phyloP scores from a whole-genome alignment of 2,329 filamentous ascomycete genomes.

The Ophiosphaerella narmari region DNA sequence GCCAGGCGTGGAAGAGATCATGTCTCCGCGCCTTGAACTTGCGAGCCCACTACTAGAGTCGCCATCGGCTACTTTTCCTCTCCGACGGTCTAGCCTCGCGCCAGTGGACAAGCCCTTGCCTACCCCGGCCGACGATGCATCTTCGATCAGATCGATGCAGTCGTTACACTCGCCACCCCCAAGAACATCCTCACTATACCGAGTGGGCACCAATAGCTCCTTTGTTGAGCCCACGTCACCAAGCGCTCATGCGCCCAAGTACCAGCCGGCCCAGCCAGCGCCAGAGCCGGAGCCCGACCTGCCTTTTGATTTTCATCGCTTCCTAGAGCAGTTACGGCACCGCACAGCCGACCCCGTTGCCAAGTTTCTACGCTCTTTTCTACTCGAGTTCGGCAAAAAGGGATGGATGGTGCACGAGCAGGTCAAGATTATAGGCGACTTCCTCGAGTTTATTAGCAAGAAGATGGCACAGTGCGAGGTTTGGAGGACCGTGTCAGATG shows the following conservation, averaged over 20 bases:
- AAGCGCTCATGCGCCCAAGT: conserved; percentile 53
- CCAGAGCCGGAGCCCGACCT: conserved; percentile 73
- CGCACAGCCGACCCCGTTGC: conserved; percentile 98
- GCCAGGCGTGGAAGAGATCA: conserved; percentile 79
- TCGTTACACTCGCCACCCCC: conserved; percentile 40
- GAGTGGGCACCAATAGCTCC: conserved; percentile 50
- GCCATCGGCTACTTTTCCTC: conserved; percentile 69
- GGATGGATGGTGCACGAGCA: conserved; percentile 99
- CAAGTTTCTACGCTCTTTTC: conserved; percentile 90
- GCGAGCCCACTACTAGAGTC: conserved; percentile 76
- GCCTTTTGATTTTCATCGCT: conserved; percentile 96
- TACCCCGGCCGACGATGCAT: conserved; percentile 26
- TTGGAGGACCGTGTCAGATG: conserved; percentile 93
- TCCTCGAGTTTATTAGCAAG: conserved; percentile 93
- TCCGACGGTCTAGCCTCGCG: conserved; percentile 84
- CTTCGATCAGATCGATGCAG: conserved; percentile 24
- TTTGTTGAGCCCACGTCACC: conserved; percentile 40
- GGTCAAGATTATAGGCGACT: conserved; percentile 97
- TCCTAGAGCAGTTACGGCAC: conserved; percentile 92
- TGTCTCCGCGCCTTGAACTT: conserved; percentile 85
- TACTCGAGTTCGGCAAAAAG: conserved; percentile 92
- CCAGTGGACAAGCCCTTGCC: conserved; percentile 58
- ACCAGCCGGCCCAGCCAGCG: conserved; percentile 60
- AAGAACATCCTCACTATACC: conserved; percentile 41
- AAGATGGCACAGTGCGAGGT: conserved; percentile 98